These are phyloP conservation scores for Mucor sp. DNA, from an alignment of 371 early-diverging fungal genomes.

Conservation along the genomic window DNA sequence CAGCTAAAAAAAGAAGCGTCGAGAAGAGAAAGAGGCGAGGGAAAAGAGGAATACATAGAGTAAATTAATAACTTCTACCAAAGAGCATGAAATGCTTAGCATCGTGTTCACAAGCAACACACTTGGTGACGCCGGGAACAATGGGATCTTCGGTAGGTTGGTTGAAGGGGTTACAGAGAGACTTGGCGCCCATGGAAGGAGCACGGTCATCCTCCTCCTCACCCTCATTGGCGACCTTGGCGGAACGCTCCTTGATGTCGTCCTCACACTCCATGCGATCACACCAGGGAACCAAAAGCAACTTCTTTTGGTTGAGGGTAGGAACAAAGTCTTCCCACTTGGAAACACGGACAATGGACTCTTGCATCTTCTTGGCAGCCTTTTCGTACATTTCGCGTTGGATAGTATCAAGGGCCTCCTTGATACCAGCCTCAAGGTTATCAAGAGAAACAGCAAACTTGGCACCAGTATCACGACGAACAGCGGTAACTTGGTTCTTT, in stretches of 20 bases:
- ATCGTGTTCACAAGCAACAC: slow-evolving; percentile 79
- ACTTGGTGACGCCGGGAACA: slow-evolving; percentile 78
- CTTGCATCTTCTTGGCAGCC: slow-evolving; percentile 86
- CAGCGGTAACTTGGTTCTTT: slow-evolving; percentile 79
- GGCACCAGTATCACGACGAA: slow-evolving; percentile 87
- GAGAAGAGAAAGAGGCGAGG: not conserved
- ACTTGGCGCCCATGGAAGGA: slow-evolving; percentile 99
- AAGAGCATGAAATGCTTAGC: slow-evolving; percentile 89
- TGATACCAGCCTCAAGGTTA: slow-evolving; percentile 62
- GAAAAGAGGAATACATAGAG: not conserved
- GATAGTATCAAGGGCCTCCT: slow-evolving; percentile 79
- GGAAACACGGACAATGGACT: slow-evolving; percentile 73
- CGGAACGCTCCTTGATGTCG: slow-evolving; percentile 92
- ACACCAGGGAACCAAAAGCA: slow-evolving; percentile 98
- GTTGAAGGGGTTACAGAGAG: slow-evolving; percentile 98
- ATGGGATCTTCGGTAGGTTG: slow-evolving; percentile 84
- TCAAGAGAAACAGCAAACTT: slow-evolving; percentile 70
- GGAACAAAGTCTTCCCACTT: slow-evolving; percentile 95
- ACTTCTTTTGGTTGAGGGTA: slow-evolving; percentile 86
- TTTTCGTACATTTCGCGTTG: slow-evolving; percentile 92
- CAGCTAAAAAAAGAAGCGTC: not conserved
- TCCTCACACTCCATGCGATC: slow-evolving; percentile 94
- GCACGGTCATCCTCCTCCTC: slow-evolving; percentile 94
- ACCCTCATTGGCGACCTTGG: slow-evolving; percentile 64
- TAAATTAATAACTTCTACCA: slow-evolving; percentile 85